A percentile compares a stretch with the other conserved stretches of the same genome.
Conservation (phyloP, 2,329 filamentous ascomycete species). For the Cephalotrichum gorgonifer region DNA sequence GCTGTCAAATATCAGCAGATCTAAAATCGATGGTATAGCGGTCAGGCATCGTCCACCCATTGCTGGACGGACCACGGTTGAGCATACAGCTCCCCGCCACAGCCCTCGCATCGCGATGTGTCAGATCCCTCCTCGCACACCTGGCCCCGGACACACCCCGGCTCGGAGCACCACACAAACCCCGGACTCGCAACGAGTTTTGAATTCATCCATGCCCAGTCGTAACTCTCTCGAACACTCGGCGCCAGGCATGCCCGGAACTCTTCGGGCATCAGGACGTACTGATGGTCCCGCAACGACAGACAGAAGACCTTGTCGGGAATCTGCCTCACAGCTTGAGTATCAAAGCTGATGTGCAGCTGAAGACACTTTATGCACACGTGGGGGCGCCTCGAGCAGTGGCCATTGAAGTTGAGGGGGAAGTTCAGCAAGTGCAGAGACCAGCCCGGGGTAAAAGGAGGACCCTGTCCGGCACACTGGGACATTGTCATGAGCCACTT, state of each 20-base stretch:
- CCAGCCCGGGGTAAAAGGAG: not conserved
- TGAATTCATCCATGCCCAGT: not conserved
- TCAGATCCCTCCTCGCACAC: not conserved
- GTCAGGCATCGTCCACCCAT: not conserved
- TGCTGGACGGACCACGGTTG: too few species aligned
- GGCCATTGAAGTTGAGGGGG: not conserved
- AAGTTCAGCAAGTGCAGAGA: not conserved
- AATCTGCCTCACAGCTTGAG: not conserved
- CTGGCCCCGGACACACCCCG: not conserved
- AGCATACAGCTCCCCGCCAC: not conserved
- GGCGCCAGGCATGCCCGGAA: not conserved
- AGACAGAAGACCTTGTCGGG: not conserved
- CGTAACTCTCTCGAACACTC: not conserved
- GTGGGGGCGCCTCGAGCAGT: not conserved
- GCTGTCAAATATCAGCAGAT: too few species aligned
- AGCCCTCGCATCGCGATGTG: not conserved
- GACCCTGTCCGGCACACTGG: not conserved
- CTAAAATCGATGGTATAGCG: too few species aligned
- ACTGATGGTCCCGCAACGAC: not conserved
- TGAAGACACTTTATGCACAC: not conserved
- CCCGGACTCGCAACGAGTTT: not conserved
- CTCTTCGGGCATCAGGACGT: not conserved
- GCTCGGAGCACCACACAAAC: not conserved
- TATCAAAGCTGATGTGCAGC: not conserved
- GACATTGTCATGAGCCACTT: not conserved